These are phyloP conservation scores for Kockiozyma suomiensis DNA, from an alignment of 805 yeast genomes.

Conservation along the genomic window DNA sequence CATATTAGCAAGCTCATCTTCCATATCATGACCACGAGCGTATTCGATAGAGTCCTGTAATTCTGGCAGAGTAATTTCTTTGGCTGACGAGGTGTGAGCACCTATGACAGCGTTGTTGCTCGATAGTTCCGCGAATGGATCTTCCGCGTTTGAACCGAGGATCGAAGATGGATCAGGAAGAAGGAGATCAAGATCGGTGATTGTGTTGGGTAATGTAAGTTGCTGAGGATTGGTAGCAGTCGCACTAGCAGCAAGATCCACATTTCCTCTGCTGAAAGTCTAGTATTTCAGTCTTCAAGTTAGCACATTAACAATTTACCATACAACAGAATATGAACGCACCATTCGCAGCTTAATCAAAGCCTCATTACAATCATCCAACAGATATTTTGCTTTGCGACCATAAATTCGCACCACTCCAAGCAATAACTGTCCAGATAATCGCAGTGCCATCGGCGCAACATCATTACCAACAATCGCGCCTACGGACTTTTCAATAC, in stretches of 20 bases:
- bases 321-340: neutral
- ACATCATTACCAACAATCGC: constrained; percentile 57
- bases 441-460: constrained; percentile 72
- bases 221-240: constrained; percentile 61
- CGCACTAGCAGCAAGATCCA: constrained; percentile 60
- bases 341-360: constrained; percentile 66
- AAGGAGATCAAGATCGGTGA: constrained; percentile 70
- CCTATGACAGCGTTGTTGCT: constrained; percentile 30
- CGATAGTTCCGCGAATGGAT: constrained; percentile 7
- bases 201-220: constrained; percentile 71
- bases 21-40: constrained; percentile 53
- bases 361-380: constrained; percentile 82
- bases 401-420: constrained; percentile 89
- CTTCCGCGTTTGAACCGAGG: constrained; percentile 37
- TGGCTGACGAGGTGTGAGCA: constrained; percentile 28
- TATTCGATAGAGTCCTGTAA: constrained; percentile 67
- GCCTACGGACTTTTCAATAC: constrained; percentile 65
- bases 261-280: constrained; percentile 43
- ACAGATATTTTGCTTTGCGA: constrained; percentile 75
- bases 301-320: neutral
- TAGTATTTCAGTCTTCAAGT: neutral
- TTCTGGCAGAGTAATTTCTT: constrained; percentile 37
- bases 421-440: constrained; percentile 81
- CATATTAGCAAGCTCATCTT: constrained; percentile 41
- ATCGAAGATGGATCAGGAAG: constrained; percentile 38